These are phyloP conservation scores for Pythium myriotylum DNA, from an alignment of 352 stramenopile species.

Conservation along the genomic window DNA sequence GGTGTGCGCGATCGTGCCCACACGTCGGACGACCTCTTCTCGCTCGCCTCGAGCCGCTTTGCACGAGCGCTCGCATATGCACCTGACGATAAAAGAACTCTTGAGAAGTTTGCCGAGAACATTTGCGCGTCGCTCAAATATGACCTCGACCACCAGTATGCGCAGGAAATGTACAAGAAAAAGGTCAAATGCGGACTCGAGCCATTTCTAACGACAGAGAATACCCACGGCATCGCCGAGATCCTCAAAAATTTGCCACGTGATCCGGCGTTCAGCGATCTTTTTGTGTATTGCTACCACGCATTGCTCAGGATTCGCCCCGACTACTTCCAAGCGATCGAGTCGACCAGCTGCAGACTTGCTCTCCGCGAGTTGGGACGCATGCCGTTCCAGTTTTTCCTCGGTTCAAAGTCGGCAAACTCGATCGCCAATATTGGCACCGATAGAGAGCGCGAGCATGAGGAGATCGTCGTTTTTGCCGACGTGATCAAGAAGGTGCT, in stretches of 20 bases:
- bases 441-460: conserved; percentile 43
- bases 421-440: conserved; percentile 55
- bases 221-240: conserved; percentile 73
- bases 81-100: conserved; percentile 60
- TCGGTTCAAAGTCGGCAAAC: conserved; percentile 55
- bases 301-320: conserved; percentile 51
- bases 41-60: conserved; percentile 71
- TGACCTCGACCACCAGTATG: conserved; percentile 71
- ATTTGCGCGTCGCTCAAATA: conserved; percentile 83
- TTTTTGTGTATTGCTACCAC: conserved; percentile 77
- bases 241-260: conserved; percentile 80
- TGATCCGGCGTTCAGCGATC: conserved; percentile 71
- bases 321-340: conserved; percentile 58
- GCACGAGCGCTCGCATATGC: conserved; percentile 56
- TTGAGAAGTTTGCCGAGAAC: conserved; percentile 80
- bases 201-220: conserved; percentile 64
- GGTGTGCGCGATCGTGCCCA: conserved; percentile 59
- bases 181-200: conserved; percentile 68
- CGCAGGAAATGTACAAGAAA: conserved; percentile 77
- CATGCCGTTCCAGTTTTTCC: conserved; percentile 75
- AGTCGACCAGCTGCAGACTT: conserved; percentile 52
- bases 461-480: conserved; percentile 51
- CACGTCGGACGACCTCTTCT: conserved; percentile 80
- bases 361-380: conserved; percentile 48
- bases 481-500: conserved; percentile 74